These are phyloP conservation scores for Immersiporthe knoxdaviesiana DNA, from an alignment of 2,329 filamentous ascomycete species.

Conservation along the genomic window DNA sequence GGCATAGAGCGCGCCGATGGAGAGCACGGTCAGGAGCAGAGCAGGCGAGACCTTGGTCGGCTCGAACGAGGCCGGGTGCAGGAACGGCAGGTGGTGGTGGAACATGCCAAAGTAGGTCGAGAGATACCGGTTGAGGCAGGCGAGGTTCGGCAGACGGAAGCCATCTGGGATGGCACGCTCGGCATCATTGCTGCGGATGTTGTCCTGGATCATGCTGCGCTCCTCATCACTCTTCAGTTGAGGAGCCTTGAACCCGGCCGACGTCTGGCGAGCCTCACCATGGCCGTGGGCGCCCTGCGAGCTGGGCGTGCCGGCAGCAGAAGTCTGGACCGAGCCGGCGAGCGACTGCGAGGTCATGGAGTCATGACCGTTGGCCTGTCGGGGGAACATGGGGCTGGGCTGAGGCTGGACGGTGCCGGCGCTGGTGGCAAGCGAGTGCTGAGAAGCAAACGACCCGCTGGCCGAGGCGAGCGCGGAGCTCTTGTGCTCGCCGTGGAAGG, in stretches of 20 bases:
- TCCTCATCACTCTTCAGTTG: constrained; percentile 85
- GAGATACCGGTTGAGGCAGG: constrained; percentile 86
- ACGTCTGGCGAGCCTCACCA: constrained; percentile 70
- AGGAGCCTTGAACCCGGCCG: constrained; percentile 71
- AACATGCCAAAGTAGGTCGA: constrained; percentile 97
- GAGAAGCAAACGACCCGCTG: constrained; percentile 69
- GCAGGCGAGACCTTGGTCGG: constrained; percentile 80
- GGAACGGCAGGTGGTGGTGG: constrained; percentile 93
- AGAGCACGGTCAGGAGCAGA: constrained; percentile 84
- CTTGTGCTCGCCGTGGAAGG: constrained; percentile 77
- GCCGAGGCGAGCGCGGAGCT: constrained; percentile 72
- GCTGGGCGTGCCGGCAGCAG: constrained; percentile 70
- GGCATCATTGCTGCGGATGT: constrained; percentile 78
- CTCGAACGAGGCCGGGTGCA: constrained; percentile 90
- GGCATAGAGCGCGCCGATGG: constrained; percentile 93
- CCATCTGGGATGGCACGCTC: constrained; percentile 84
- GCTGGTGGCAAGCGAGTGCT: constrained; percentile 64
- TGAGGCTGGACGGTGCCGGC: constrained; percentile 61
- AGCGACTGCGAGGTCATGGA: constrained; percentile 62
- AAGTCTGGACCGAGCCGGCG: constrained; percentile 71
- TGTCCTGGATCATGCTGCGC: constrained; percentile 81
- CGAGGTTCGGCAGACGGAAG: constrained; percentile 82
- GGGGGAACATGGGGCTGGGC: constrained; percentile 39
- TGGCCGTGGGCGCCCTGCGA: constrained; percentile 71
- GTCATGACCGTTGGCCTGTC: constrained; percentile 65